Conservation (phyloP, 2,329 filamentous ascomycete species). For the Plectosphaerella cucumerina region DNA sequence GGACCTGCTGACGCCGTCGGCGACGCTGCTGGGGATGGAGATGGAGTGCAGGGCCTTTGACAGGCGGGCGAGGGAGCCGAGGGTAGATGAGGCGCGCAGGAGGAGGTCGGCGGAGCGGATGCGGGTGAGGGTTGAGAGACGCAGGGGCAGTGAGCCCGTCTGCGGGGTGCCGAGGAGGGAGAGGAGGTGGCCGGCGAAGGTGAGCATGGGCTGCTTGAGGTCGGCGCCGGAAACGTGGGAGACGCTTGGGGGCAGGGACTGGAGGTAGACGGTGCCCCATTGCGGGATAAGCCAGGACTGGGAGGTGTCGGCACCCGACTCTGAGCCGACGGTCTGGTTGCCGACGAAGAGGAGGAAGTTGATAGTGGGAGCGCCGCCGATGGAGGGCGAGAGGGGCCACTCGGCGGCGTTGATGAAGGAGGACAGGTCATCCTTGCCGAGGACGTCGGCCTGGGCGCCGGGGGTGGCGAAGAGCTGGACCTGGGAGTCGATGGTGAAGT, state of each 20-base stretch:
- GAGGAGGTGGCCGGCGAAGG: constrained; percentile 85
- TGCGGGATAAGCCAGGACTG: constrained; percentile 89
- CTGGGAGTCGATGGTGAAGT: constrained; percentile 94
- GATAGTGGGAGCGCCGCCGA: constrained; percentile 87
- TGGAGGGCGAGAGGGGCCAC: constrained; percentile 93
- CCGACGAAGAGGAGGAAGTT: constrained; percentile 95
- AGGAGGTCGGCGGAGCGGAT: constrained; percentile 81
- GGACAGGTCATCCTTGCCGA: constrained; percentile 82
- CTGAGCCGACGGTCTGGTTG: constrained; percentile 62
- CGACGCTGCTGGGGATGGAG: constrained; percentile 82
- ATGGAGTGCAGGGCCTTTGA: constrained; percentile 83
- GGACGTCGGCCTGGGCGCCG: constrained; percentile 56
- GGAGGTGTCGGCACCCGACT: constrained; percentile 41
- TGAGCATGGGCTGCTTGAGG: constrained; percentile 77
- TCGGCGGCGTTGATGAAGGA: constrained; percentile 97
- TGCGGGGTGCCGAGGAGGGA: constrained; percentile 82
- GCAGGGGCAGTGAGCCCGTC: constrained; percentile 77
- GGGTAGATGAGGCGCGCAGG: constrained; percentile 83
- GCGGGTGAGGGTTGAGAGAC: constrained; percentile 79
- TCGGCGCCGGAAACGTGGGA: constrained; percentile 57
- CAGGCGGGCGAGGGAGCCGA: constrained; percentile 87
- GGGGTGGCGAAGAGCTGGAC: constrained; percentile 87
- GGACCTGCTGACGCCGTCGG: constrained; percentile 76
- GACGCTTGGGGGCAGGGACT: constrained; percentile 42
- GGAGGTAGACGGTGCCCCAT: constrained; percentile 73